Evolutionary conservation across 75 land plant species (phyloP).

Genomic region (Chamaecyparis obtusa): DNA sequence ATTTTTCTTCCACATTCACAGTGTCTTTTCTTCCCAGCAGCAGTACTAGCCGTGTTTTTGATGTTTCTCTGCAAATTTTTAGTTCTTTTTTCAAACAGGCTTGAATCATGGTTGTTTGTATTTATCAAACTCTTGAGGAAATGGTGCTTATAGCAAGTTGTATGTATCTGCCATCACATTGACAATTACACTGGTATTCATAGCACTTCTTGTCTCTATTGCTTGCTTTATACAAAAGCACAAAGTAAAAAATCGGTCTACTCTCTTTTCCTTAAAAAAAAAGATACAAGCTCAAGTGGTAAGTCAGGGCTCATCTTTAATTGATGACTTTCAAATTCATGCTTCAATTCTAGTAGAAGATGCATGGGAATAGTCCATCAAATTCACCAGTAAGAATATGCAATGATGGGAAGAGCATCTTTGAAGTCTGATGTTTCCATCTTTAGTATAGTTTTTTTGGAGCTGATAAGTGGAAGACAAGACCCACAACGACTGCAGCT

Average conservation of each 20-base stretch:
- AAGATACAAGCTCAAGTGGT: constrained; percentile 55
- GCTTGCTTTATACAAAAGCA: constrained; percentile 44
- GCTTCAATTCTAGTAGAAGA: constrained; percentile 32
- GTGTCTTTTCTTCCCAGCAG: too few species aligned
- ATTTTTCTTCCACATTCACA: too few species aligned
- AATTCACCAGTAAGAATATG: too few species aligned
- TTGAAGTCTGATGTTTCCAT: too few species aligned
- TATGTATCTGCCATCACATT: constrained; percentile 33
- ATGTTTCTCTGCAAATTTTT: too few species aligned
- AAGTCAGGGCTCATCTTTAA: constrained; percentile 35
- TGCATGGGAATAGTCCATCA: too few species aligned
- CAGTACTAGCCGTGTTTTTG: too few species aligned
- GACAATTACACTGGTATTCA: constrained; percentile 36
- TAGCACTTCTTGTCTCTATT: constrained; percentile 40
- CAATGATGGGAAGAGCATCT: too few species aligned
- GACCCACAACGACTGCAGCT: too few species aligned
- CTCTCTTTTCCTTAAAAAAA: constrained; percentile 39
- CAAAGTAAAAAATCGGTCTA: constrained; percentile 18
- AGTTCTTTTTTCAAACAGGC: too few species aligned
- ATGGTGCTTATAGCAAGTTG: constrained; percentile 26
- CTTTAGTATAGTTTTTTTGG: too few species aligned
- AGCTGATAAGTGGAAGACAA: too few species aligned
- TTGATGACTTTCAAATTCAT: constrained; percentile 16
- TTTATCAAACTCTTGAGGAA: constrained; percentile 13
- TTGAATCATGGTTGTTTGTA: constrained; percentile 23